Percentiles rank a stretch among this genome's conserved stretches.
These are phyloP conservation scores for Rosa persica DNA, from an alignment of 306 rosid species.

Conservation along the genomic window DNA sequence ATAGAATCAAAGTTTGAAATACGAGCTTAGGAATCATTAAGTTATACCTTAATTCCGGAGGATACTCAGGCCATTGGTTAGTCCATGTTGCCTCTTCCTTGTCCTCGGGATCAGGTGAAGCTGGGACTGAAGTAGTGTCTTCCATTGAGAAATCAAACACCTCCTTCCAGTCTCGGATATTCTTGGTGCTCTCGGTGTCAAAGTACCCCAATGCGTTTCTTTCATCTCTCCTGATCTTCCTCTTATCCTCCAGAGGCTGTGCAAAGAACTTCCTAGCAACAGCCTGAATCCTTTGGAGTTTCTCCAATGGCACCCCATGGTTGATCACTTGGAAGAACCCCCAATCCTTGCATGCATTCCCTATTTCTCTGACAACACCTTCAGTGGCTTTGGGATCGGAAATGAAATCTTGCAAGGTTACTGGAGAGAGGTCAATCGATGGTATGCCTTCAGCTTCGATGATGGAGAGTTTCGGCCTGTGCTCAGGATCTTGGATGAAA, in stretches of 20 bases:
- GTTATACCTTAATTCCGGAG: slow-evolving; percentile 56
- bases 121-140: slow-evolving; percentile 37
- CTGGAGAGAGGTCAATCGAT: slow-evolving; percentile 27
- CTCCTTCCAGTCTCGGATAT: slow-evolving; percentile 73
- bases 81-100: slow-evolving; percentile 26
- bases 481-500: slow-evolving; percentile 54
- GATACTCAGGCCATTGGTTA: slow-evolving; percentile 45
- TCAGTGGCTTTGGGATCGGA: slow-evolving; percentile 1
- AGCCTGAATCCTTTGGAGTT: slow-evolving; percentile 30
- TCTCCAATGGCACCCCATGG: slow-evolving; percentile 48
- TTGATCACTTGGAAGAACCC: slow-evolving; percentile 54
- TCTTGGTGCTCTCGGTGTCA: slow-evolving; percentile 58
- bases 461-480: slow-evolving; percentile 48
- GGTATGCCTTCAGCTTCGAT: slow-evolving; percentile 51
- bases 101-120: slow-evolving; percentile 34
- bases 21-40: background rate
- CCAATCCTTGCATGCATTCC: slow-evolving; percentile 57
- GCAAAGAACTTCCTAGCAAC: slow-evolving; percentile 46
- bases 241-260: slow-evolving; percentile 55
- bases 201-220: slow-evolving; percentile 33
- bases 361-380: slow-evolving; percentile 40
- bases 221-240: slow-evolving; percentile 41
- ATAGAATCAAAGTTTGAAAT: background rate
- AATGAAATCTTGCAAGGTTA: background rate
- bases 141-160: slow-evolving; percentile 44